Base-by-base conservation (phyloP, 805 yeast genomes). In the Naumovozyma baii region DNA sequence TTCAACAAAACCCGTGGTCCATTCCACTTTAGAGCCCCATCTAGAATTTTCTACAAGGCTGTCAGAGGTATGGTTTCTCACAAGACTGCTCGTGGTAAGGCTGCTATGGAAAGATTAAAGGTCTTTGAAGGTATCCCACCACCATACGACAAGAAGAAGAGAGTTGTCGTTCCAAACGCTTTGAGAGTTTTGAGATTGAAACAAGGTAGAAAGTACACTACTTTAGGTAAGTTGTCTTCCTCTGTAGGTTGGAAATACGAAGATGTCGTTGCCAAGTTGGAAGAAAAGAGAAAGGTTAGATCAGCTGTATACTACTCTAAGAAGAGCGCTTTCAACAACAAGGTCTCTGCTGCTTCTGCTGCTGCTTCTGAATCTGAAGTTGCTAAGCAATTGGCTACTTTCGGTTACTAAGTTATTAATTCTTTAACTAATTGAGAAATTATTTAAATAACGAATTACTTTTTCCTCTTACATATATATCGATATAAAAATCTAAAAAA, bases 11-110 rank as follows among this genome's bases (percentile, higher is more conserved):
- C 78, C 66, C 83, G 87, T 72, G 99, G 98, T 78, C 97, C 97
- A 67, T 92, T 90, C 96, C 99, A 92, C 73, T 92, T 92, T 95
- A 92, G 97, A 76, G 99, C 99, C 52, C 99, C 99, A 72, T 88
- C 97, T 52, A 87, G 97, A 77, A 90, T 92, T 74, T 87, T 92
- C 75, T 88, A 88, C 94, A 92, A 92, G 83, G 96, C 99, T 66
- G 73, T 92, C 70, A 84, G 95, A 70, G 99, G 99, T 76, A 92
- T 92, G 99, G 76, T 92, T 65, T 76, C 96, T 69, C 97, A 92
- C 88, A 92, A 92, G 87, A 92, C 98, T 60, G 92, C 97, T 62
- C 92, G 97, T 76, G 99, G 99, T 74, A 83, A 85, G 78, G 97
- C 97, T 68, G 99, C 99, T 64, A 73, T 92, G 67, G 97, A 88